Conservation (phyloP, 148 eudicot species). For the Arctostaphylos glauca region DNA sequence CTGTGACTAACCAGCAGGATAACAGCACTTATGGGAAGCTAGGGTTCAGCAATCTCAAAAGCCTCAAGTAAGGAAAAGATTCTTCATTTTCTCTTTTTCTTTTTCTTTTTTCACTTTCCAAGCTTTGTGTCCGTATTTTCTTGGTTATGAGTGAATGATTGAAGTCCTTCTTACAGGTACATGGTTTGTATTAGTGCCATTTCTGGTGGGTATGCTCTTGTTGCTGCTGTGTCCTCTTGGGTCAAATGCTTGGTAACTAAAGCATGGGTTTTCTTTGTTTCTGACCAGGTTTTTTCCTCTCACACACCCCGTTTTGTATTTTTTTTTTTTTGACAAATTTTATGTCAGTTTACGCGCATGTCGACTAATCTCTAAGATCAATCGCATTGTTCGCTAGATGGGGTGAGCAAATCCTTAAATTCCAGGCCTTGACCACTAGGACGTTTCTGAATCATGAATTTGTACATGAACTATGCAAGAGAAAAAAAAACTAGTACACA, state of each 20-base stretch:
- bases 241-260: constrained; percentile 43
- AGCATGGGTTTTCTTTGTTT: constrained; percentile 68
- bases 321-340: too few relatives aligned
- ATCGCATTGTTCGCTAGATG: too few relatives aligned
- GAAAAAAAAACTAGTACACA: neutral
- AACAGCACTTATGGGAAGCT: constrained; percentile 61
- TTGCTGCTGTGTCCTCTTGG: constrained; percentile 59
- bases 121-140: neutral
- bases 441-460: neutral
- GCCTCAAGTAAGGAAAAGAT: constrained; percentile 52
- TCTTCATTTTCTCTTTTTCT: too few relatives aligned
- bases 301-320: too few relatives aligned
- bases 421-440: neutral
- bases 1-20: constrained; percentile 60
- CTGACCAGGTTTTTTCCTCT: constrained; percentile 66
- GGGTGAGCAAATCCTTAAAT: too few relatives aligned
- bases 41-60: constrained; percentile 50
- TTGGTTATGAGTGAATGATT: neutral
- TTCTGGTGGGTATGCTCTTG: constrained; percentile 68
- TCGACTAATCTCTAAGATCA: too few relatives aligned
- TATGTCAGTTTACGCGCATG: too few relatives aligned
- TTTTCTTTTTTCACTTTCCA: neutral
- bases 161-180: constrained; percentile 44
- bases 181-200: constrained; percentile 60
- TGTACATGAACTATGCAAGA: neutral